Base-by-base conservation (phyloP, 257 asterid species). In the Osmanthus fragrans region DNA sequence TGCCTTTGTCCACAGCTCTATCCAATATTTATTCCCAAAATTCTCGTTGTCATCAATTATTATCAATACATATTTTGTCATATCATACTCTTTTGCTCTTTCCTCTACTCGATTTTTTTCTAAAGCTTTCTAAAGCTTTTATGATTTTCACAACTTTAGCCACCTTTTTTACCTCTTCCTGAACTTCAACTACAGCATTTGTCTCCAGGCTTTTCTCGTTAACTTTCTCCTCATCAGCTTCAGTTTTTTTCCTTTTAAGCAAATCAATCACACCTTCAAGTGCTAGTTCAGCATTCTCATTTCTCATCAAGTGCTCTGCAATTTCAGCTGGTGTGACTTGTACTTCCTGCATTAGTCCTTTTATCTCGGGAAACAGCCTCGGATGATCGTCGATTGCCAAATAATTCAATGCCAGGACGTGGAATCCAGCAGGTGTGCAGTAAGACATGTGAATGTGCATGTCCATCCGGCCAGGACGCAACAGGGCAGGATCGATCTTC, bases 381-480 rank as follows among this genome's bases (percentile, higher is more conserved):
- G 80, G 84, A 37, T 88, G 84, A 70, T 85, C 88, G 2, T 47
- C 1, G 7, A 89, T 73, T 29, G 87, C 94, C 70, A 91, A 74
- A 76, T 92, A 92, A 72, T 91, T 92, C 0, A 1, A 34, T 8
- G 90, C 92, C 87, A 92, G 56, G 54, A 86, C 86, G 71, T 89
- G 89, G 70, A 92, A 91, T 37, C 94, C 92, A 37, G 82, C 86
- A 0, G 83, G 81, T 0, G 94, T 88, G 71, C 92, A 89, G 7
- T 91, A 92, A 25, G 96, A 92, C 95, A 92, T 88, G 65, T 88
- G 89, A 65, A 92, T 89, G 70, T 91, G 97, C 96, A 89, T 85
- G 74, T 92, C 97, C 97, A 92, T 92, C 72, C 95, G 84, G 34
- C 97, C 96, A 0, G 97, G 94, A 49, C 97, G 87, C 12, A 92